Conservation (phyloP, 129 eudicot genomes). For the Calendula officinalis region DNA sequence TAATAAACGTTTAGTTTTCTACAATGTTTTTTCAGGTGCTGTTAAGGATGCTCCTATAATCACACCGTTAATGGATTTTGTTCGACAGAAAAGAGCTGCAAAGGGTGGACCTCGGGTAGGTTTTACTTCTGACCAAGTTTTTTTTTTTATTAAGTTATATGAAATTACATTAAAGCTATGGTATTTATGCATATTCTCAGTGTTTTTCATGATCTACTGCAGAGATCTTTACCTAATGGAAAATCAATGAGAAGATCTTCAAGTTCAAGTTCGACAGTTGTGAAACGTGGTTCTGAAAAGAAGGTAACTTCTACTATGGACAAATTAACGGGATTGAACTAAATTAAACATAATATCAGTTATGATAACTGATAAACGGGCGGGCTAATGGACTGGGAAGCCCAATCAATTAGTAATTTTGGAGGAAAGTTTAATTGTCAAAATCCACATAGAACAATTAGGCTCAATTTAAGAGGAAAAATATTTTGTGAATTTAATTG, state of each 20-base stretch:
- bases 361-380: no score
- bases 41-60: conserved; percentile 66
- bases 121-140: not conserved
- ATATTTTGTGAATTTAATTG: no score
- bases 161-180: no score
- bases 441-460: no score
- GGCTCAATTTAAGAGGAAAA: no score
- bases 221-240: conserved; percentile 62
- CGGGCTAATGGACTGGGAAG: no score
- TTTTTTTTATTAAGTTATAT: no score
- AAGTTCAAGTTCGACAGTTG: conserved; percentile 50
- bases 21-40: conserved; percentile 50
- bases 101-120: conserved; percentile 83
- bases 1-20: conserved; percentile 1
- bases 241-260: conserved; percentile 57
- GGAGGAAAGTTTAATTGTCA: no score
- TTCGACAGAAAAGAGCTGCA: conserved; percentile 93
- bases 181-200: no score
- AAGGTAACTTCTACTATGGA: conserved; percentile 42
- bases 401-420: no score
- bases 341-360: no score
- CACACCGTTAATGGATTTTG: conserved; percentile 83
- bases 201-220: conserved; percentile 7
- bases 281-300: conserved; percentile 59
- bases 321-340: conserved; percentile 34